phyloP scores from a whole-genome alignment of 2,329 filamentous ascomycete species.

The Knufia petricola region DNA sequence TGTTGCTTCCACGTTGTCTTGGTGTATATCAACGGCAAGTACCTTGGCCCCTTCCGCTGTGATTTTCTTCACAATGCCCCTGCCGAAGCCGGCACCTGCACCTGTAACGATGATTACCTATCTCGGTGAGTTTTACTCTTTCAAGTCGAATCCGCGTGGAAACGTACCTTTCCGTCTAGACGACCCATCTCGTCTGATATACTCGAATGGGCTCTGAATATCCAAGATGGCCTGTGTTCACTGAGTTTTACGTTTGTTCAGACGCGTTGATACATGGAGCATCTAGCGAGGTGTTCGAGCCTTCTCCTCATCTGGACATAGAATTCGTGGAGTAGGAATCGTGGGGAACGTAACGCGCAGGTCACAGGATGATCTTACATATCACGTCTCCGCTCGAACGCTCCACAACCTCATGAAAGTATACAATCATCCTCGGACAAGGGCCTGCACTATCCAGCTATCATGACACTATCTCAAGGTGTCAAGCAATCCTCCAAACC shows the following conservation, averaged over 20 bases:
- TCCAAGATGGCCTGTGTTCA: too few species aligned
- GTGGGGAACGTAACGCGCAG: neutral
- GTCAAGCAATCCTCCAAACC: too few species aligned
- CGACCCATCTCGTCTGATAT: conserved; percentile 8
- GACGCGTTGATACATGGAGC: too few species aligned
- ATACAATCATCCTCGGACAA: too few species aligned
- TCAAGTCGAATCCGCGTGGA: neutral
- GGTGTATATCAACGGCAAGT: conserved; percentile 14
- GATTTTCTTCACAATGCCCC: conserved; percentile 15
- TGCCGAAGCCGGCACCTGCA: conserved; percentile 13
- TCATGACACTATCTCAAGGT: too few species aligned
- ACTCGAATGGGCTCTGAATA: too few species aligned
- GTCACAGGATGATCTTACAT: neutral
- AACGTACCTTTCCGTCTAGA: conserved; percentile 11
- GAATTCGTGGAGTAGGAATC: neutral
- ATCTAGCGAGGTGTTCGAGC: conserved; percentile 33
- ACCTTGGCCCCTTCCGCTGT: conserved; percentile 13
- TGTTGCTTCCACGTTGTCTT: conserved; percentile 5
- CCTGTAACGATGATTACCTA: conserved; percentile 14
- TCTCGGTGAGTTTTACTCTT: neutral
- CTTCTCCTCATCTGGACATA: neutral
- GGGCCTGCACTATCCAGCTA: too few species aligned
- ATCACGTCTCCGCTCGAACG: neutral
- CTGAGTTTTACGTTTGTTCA: too few species aligned
- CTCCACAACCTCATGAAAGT: neutral